phyloP scores from a whole-genome alignment of 805 yeast species.

The Wickerhamomyces alni region DNA sequence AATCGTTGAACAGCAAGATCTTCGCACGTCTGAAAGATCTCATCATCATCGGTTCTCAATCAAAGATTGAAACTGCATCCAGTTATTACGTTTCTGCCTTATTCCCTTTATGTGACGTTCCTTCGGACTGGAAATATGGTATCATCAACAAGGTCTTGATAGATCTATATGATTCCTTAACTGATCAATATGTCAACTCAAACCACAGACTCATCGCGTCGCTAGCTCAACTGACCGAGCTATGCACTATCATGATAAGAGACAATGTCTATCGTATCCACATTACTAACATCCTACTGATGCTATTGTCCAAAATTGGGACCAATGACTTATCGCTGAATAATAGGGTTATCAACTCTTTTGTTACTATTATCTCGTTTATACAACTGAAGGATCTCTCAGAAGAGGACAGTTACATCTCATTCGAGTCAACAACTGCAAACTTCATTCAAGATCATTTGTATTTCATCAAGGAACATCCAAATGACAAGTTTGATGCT shows the following conservation, averaged over 20 bases:
- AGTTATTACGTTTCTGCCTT: conserved; percentile 55
- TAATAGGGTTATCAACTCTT: conserved; percentile 55
- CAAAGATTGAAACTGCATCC: conserved; percentile 54
- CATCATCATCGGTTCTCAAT: conserved; percentile 67
- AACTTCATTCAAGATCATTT: conserved; percentile 66
- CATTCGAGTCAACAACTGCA: conserved; percentile 32
- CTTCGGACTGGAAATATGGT: conserved; percentile 35
- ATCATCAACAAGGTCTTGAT: conserved; percentile 50
- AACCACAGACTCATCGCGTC: conserved; percentile 78
- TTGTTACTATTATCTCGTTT: conserved; percentile 64
- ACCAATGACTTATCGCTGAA: conserved; percentile 80
- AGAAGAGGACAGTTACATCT: conserved; percentile 30
- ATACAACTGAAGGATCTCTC: conserved; percentile 65
- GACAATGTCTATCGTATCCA: conserved; percentile 70
- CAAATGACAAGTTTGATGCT: conserved; percentile 27
- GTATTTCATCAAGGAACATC: conserved; percentile 35
- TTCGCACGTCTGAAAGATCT: conserved; percentile 41
- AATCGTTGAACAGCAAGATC: conserved; percentile 27
- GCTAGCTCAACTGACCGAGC: conserved; percentile 55
- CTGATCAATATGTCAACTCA: conserved; percentile 57
- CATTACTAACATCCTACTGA: conserved; percentile 62
- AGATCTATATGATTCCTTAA: conserved; percentile 74
- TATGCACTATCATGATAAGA: conserved; percentile 61
- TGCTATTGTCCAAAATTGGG: conserved; percentile 78
- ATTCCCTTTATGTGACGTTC: conserved; percentile 50